Base-by-base conservation (phyloP, 495 filamentous ascomycete genomes). In the Penicillium bovifimosum region DNA sequence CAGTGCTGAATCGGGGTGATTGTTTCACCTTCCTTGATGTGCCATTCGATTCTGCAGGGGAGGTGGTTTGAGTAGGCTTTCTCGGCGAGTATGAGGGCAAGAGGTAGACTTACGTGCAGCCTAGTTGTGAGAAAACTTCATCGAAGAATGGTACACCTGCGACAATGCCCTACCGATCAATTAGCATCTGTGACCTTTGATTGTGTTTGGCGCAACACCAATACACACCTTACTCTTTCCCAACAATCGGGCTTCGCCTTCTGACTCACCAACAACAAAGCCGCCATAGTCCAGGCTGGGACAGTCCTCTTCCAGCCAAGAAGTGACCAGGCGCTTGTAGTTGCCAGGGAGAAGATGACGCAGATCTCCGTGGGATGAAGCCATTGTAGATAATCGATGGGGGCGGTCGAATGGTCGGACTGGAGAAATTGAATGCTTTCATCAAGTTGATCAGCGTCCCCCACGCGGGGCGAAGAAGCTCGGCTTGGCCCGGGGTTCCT, bases 251-350 rank as follows among this genome's bases (percentile, higher is more conserved):
- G 93, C 95, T 54, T 87, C 87, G 35, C 85, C 84, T 6, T 76
- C 74, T 14, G 79, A 76, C 50, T 91, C 84, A 41, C 93, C 93
- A 10, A 98, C 93, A 8, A 98, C 93, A 62, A 95, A 98, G 35
- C 93, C 93, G 56, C 91, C 95, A 65, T 96, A 96, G 73, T 98
- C 93, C 66, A 95, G 91, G 29, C 88, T 91, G 2, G 93, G 93
- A 18, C 90, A 92, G 72, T 98, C 93, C 71, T 98, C 93, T 53
- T 88, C 86, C 5, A 96, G 84, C 95, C 95, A 98, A 49, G 79
- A 66, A 2, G 86, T 77, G 47, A 98, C 81, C 45, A 86, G 78
- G 28, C 83, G 76, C 61, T 93, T 93, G 81, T 90, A 95, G 33
- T 84, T 86, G 14, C 77, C 78, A 0, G 92, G 92, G 2, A 98